Base-by-base conservation (phyloP, 2,329 filamentous ascomycete species). In the Dactylellina haptotyla region DNA sequence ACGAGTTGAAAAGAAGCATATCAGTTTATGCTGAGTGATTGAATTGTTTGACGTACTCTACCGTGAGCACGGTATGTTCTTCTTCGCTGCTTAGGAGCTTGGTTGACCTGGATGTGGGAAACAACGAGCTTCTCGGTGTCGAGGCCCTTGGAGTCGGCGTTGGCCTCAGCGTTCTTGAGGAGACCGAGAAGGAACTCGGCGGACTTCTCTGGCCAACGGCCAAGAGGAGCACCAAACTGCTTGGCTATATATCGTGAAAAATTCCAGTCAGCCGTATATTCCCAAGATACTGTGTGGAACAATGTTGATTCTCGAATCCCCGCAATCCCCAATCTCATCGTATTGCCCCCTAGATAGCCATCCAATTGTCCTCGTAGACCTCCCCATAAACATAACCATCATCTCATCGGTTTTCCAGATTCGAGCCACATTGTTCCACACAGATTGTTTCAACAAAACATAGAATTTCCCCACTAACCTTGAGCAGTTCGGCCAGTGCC, bases 91-190 rank as follows among this genome's bases (percentile, higher is more conserved):
- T 98, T 98, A 82, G 95, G 95, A 80, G 95, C 96, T 88, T 99
- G 95, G 92, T 99, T 99, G 88, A 99, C 95, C 88, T 99, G 95
- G 86, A 99, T 99, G 91, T 97, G 96, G 92, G 97, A 97, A 86
- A 99, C 91, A 83, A 98, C 86, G 82, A 99, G 87, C 88, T 96
- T 96, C 86, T 89, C 90, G 82, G 93, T 98, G 86, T 99, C 93
- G 82, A 97, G 92, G 81, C 93, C 93, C 88, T 97, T 97, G 84
- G 91, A 91, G 81, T 97, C 93, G 83, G 93, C 93, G 85, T 97
- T 97, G 86, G 93, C 89, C 87, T 96, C 93, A 79, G 93, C 93
- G 86, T 97, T 97, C 89, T 93, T 95, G 81, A 99, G 91, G 81
- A 99, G 92, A 82, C 90, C 91, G 84, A 97, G 89, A 77, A 99